These are phyloP conservation scores for Pseudocercospora ulei DNA, from an alignment of 2,329 filamentous ascomycete species.

Conservation along the genomic window DNA sequence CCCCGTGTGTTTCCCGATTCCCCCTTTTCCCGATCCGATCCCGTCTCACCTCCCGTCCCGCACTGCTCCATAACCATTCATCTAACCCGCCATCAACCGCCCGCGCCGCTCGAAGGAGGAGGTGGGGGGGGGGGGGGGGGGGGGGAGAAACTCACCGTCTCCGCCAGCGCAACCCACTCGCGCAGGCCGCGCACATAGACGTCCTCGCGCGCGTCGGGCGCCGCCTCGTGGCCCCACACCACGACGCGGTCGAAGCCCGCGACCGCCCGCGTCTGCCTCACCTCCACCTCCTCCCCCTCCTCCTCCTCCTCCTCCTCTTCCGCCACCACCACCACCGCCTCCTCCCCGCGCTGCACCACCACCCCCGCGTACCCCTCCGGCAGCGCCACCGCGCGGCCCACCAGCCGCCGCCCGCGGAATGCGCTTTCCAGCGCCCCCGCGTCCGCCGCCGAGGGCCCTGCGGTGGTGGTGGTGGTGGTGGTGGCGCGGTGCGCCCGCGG, in stretches of 20 bases:
- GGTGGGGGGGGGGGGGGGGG: background rate
- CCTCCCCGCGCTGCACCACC: constrained; percentile 27
- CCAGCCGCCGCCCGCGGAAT: constrained; percentile 70
- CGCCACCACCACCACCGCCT: constrained; percentile 26
- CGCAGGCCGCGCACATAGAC: constrained; percentile 62
- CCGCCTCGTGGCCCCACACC: constrained; percentile 72
- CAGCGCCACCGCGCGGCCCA: constrained; percentile 56
- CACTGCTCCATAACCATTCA: too few species aligned
- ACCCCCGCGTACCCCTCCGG: constrained; percentile 57
- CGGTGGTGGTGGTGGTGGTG: too few species aligned
- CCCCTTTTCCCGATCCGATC: too few species aligned
- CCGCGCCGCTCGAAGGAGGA: too few species aligned
- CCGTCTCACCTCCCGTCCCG: too few species aligned
- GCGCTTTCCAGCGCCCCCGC: constrained; percentile 54
- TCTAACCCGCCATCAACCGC: too few species aligned
- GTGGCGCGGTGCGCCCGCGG: constrained; percentile 36
- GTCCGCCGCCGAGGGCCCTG: too few species aligned
- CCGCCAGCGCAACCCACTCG: constrained; percentile 70
- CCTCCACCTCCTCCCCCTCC: constrained; percentile 42
- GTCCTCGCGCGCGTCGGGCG: constrained; percentile 55
- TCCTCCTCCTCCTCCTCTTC: constrained; percentile 36
- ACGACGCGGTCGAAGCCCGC: constrained; percentile 64
- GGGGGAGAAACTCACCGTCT: constrained; percentile 46
- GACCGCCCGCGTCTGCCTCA: constrained; percentile 51
- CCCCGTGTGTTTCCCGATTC: too few species aligned